Conservation (phyloP, 495 filamentous ascomycete species). For the Xylaria palmicola region DNA sequence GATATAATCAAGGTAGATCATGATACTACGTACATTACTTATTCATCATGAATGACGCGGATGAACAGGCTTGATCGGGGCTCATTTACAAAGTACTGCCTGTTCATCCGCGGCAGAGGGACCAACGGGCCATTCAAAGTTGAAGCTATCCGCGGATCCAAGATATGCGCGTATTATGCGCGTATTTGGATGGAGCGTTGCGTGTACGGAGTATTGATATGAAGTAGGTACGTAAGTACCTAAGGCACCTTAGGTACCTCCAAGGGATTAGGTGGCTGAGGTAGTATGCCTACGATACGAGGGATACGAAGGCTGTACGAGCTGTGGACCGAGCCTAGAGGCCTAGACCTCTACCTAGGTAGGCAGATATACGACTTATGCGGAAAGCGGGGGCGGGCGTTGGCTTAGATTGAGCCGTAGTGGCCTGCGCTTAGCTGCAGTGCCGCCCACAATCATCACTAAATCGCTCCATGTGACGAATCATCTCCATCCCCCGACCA, state of each 20-base stretch:
- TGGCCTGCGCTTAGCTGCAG: background rate
- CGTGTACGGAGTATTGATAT: background rate
- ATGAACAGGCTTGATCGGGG: background rate
- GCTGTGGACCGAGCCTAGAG: no score
- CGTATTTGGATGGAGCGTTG: background rate
- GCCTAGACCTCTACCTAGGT: constrained; percentile 4
- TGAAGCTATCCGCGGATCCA: background rate
- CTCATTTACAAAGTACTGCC: background rate
- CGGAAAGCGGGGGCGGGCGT: background rate
- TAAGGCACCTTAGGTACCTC: no score
- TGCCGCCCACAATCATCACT: constrained; percentile 1
- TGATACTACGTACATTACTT: background rate
- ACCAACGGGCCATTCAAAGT: background rate
- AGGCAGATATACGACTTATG: background rate
- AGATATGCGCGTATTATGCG: background rate
- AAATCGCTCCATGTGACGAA: background rate
- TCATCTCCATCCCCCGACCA: background rate
- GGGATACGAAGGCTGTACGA: constrained; percentile 3
- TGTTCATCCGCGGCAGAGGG: background rate
- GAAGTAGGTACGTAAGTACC: background rate
- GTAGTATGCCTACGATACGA: no score
- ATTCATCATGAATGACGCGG: background rate
- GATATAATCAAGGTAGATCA: background rate
- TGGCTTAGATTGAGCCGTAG: no score
- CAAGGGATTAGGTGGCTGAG: no score